Conservation (phyloP, 495 filamentous ascomycete genomes). For the Xylaria grammica region DNA sequence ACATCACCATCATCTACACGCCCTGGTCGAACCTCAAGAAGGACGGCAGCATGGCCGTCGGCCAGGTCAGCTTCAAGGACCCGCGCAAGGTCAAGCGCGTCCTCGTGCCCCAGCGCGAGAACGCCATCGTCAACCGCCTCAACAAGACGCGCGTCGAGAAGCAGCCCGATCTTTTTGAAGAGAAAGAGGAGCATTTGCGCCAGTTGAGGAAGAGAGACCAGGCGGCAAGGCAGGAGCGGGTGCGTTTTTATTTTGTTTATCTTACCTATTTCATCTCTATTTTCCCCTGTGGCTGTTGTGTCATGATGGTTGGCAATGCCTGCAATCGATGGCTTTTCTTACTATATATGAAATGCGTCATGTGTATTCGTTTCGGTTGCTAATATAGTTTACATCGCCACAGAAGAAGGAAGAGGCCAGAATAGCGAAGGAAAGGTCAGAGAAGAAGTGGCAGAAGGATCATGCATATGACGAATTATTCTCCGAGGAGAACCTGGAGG, state of each 20-base stretch:
- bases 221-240: slow-evolving; percentile 67
- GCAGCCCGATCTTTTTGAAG: slow-evolving; percentile 76
- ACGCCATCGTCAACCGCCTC: slow-evolving; percentile 90
- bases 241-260: slow-evolving; percentile 41
- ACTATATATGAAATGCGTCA: too few species aligned
- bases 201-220: slow-evolving; percentile 72
- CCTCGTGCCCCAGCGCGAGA: slow-evolving; percentile 76
- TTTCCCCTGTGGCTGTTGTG: not conserved
- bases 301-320: too few species aligned
- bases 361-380: slow-evolving; percentile 5
- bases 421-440: slow-evolving; percentile 76
- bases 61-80: slow-evolving; percentile 95
- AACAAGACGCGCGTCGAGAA: slow-evolving; percentile 94
- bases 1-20: slow-evolving; percentile 94
- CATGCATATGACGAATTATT: slow-evolving; percentile 92
- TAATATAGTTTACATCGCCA: not conserved
- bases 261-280: not conserved
- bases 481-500: slow-evolving; percentile 67
- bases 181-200: slow-evolving; percentile 76
- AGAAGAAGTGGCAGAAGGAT: slow-evolving; percentile 91
- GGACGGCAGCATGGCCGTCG: slow-evolving; percentile 92
- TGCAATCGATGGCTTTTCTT: too few species aligned
- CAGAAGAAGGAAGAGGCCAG: slow-evolving; percentile 81
- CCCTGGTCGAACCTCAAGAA: slow-evolving; percentile 98
- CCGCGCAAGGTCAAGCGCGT: slow-evolving; percentile 80